Evolutionary conservation across 495 filamentous ascomycete species (phyloP).

Genomic region (Penicillium simplicissimum): DNA sequence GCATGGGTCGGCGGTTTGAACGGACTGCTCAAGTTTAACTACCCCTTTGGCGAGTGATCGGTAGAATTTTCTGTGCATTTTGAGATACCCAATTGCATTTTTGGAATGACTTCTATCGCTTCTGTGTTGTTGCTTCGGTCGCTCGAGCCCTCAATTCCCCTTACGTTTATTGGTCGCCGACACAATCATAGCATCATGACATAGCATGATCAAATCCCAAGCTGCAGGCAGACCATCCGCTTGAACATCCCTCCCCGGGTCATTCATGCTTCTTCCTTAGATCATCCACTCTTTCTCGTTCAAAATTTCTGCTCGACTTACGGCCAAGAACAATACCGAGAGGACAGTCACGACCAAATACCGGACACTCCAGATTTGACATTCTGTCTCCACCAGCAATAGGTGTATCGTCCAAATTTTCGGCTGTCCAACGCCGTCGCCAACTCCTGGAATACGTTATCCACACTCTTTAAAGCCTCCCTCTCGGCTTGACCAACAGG

Average conservation of each 20-base stretch:
- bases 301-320: neutral
- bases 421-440: neutral
- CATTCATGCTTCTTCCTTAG: neutral
- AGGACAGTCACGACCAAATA: neutral
- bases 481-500: neutral
- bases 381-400: neutral
- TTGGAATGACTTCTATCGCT: neutral
- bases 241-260: too few relatives aligned
- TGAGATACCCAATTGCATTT: constrained; percentile 6
- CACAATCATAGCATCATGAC: too few relatives aligned
- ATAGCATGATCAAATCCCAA: too few relatives aligned
- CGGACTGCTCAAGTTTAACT: constrained; percentile 93
- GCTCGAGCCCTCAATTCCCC: too few relatives aligned
- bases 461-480: neutral
- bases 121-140: neutral
- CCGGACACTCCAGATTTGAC: neutral
- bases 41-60: constrained; percentile 83
- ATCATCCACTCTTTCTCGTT: neutral
- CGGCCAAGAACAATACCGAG: neutral
- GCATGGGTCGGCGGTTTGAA: constrained; percentile 97
- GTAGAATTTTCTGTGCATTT: neutral
- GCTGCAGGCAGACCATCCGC: too few relatives aligned
- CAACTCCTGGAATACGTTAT: neutral
- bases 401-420: too few relatives aligned
- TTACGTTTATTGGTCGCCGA: too few relatives aligned